These are phyloP conservation scores for Rachicladosporium sp. DNA, from an alignment of 2,329 filamentous ascomycete genomes.

Conservation along the genomic window DNA sequence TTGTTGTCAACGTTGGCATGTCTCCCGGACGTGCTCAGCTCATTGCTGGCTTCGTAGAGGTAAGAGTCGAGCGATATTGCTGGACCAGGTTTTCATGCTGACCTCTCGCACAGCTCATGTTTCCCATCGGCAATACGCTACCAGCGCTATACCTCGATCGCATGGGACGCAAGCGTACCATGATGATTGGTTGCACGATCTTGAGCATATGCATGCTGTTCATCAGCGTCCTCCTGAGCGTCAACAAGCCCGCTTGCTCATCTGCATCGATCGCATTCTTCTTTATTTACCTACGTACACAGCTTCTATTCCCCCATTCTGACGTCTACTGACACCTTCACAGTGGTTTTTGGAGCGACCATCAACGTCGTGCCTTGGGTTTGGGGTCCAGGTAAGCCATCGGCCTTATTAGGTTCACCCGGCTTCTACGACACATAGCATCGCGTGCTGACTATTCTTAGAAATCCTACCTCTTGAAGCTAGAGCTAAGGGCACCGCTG, in stretches of 20 bases:
- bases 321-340: constrained; percentile 2
- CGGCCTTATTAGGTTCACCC: no score
- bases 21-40: constrained; percentile 29
- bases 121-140: constrained; percentile 28
- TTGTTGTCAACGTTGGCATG: constrained; percentile 34
- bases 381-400: no score
- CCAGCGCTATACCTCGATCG: constrained; percentile 32
- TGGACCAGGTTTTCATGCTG: constrained; percentile 1
- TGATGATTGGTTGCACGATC: constrained; percentile 14
- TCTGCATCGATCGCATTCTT: constrained; percentile 36
- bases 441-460: no score
- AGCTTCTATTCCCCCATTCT: no score
- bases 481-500: constrained; percentile 34
- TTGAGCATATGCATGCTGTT: constrained; percentile 25
- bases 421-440: no score
- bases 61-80: not conserved
- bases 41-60: constrained; percentile 31
- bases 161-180: constrained; percentile 20
- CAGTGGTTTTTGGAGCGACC: constrained; percentile 14
- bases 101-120: constrained; percentile 15
- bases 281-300: constrained; percentile 29
- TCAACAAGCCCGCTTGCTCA: constrained; percentile 25
- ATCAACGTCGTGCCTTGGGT: constrained; percentile 16
- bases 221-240: constrained; percentile 27
- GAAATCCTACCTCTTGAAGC: constrained; percentile 39